A percentile compares a stretch with the other conserved stretches of the same genome.
Evolutionary conservation across 1,284 basidiomycete species (phyloP).

Genomic region (Melampsora larici-populina): DNA sequence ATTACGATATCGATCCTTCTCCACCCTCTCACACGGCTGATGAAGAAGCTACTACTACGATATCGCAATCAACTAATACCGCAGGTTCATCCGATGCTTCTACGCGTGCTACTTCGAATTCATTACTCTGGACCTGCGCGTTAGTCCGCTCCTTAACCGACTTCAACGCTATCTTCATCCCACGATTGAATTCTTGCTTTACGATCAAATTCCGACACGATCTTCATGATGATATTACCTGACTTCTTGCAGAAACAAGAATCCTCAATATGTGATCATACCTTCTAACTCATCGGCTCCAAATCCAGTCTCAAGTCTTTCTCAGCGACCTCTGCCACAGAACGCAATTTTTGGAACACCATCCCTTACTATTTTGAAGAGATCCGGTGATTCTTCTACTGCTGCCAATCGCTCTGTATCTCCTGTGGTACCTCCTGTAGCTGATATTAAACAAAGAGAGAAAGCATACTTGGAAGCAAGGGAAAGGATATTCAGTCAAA

Average conservation of each 20-base stretch:
- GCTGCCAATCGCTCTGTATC: conserved; percentile 7
- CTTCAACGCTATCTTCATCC: neutral
- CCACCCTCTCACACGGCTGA: neutral
- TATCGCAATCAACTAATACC: neutral
- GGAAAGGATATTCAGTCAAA: conserved; percentile 19
- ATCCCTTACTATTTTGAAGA: too few relatives aligned
- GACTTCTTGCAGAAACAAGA: conserved; percentile 13
- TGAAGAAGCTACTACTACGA: neutral
- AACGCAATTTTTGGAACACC: conserved; percentile 29
- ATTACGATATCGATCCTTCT: neutral
- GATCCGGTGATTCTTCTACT: conserved; percentile 2
- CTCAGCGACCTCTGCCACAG: conserved; percentile 26
- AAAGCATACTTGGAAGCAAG: conserved; percentile 37
- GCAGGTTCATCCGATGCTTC: neutral
- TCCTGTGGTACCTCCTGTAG: neutral
- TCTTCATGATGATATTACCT: too few relatives aligned
- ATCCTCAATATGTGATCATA: conserved; percentile 34
- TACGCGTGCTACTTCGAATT: neutral
- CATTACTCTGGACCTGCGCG: conserved; percentile 3
- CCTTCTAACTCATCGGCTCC: conserved; percentile 21
- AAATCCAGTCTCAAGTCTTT: conserved; percentile 15
- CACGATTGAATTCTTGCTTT: neutral
- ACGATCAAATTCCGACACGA: neutral
- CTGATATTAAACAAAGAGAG: conserved; percentile 9
- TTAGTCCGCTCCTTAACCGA: neutral